These are phyloP conservation scores for Ganoderma sinense DNA, from an alignment of 1,284 basidiomycete species.

Conservation along the genomic window DNA sequence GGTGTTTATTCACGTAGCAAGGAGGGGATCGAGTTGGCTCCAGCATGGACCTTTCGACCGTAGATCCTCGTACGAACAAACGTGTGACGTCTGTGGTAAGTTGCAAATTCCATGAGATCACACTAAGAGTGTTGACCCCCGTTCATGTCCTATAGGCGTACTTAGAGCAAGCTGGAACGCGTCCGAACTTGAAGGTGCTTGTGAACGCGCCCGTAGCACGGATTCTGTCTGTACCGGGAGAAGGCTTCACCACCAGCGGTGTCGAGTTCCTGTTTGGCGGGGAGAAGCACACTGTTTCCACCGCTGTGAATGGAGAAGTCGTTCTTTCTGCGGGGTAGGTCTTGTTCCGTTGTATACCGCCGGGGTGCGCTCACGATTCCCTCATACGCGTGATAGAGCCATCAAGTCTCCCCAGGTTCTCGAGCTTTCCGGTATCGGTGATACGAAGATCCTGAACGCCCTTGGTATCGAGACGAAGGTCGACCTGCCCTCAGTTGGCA, in stretches of 20 bases:
- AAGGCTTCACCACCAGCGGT: slow-evolving; percentile 38
- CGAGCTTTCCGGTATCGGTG: slow-evolving; percentile 50
- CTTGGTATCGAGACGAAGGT: slow-evolving; percentile 42
- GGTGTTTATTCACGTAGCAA: slow-evolving; percentile 1
- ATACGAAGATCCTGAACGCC: slow-evolving; percentile 36
- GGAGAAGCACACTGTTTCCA: slow-evolving; percentile 33
- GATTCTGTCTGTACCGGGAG: slow-evolving; percentile 19
- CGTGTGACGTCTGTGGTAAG: slow-evolving; percentile 16
- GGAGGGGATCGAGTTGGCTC: slow-evolving; percentile 1
- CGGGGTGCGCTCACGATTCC: not conserved
- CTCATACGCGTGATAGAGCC: slow-evolving; percentile 22
- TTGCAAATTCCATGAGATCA: slow-evolving; percentile 5
- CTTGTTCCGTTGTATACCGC: not conserved
- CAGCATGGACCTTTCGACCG: slow-evolving; percentile 13
- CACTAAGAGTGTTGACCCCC: not conserved
- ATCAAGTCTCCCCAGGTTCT: slow-evolving; percentile 41
- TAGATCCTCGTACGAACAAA: slow-evolving; percentile 19
- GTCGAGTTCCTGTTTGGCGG: slow-evolving; percentile 42
- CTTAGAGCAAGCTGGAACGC: slow-evolving; percentile 21
- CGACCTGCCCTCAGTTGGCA: slow-evolving; percentile 46
- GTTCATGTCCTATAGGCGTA: slow-evolving; percentile 20
- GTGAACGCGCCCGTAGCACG: slow-evolving; percentile 28
- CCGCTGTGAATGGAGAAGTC: slow-evolving; percentile 43
- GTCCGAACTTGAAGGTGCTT: slow-evolving; percentile 33
- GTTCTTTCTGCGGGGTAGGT: slow-evolving; percentile 45